phyloP scores from a whole-genome alignment of 257 asterid genomes.

The Hygrophila difformis region DNA sequence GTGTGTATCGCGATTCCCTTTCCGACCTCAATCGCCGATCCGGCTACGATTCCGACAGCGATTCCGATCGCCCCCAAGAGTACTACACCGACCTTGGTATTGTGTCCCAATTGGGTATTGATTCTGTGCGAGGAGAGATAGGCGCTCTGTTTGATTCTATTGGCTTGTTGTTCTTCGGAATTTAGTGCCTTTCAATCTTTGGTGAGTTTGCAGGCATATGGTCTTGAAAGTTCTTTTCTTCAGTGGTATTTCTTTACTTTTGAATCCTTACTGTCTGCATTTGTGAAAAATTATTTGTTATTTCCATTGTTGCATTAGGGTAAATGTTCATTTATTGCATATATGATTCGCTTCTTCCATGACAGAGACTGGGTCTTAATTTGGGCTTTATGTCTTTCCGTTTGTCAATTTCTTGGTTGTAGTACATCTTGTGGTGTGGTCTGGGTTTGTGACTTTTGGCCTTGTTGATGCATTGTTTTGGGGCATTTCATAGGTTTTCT shows the following conservation, averaged over 20 bases:
- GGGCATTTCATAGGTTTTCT: no score
- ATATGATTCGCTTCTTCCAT: constrained; percentile 8
- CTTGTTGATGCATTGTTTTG: no score
- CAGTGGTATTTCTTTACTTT: neutral
- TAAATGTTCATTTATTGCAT: constrained; percentile 3
- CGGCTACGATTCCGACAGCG: no score
- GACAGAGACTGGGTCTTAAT: constrained; percentile 5
- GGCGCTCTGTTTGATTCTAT: constrained; percentile 20
- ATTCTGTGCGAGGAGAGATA: constrained; percentile 12
- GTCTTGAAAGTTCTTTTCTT: constrained; percentile 11
- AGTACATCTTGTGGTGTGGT: constrained; percentile 14
- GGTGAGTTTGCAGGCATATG: constrained; percentile 22
- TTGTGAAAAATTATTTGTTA: constrained; percentile 12
- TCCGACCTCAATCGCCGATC: no score
- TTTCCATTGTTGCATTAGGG: constrained; percentile 16
- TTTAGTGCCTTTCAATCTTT: constrained; percentile 11
- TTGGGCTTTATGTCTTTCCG: neutral
- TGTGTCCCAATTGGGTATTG: constrained; percentile 13
- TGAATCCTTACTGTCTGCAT: constrained; percentile 4
- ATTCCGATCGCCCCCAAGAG: no score
- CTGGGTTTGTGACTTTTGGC: no score
- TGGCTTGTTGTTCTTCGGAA: constrained; percentile 14
- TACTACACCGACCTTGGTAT: no score
- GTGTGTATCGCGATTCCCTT: no score
- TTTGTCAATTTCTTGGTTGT: no score